These are phyloP conservation scores for Psilocybe sp. DNA, from an alignment of 768 basidiomycete species.

Conservation along the genomic window DNA sequence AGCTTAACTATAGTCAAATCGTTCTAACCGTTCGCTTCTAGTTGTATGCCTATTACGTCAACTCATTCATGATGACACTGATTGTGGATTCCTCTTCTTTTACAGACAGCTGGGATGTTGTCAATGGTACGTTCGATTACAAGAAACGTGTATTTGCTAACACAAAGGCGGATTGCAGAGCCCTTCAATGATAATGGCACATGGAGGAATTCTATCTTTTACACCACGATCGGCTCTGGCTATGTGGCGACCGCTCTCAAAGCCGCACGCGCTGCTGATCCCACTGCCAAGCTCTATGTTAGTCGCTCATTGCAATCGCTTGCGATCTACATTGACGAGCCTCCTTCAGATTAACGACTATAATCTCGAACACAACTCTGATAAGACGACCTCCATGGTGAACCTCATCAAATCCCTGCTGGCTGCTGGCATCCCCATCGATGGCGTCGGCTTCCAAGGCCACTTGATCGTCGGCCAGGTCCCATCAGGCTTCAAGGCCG, in stretches of 20 bases:
- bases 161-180: constrained; percentile 23
- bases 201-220: constrained; percentile 51
- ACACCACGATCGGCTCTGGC: constrained; percentile 41
- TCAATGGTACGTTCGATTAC: constrained; percentile 37
- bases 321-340: background rate
- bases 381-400: constrained; percentile 55
- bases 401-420: constrained; percentile 49
- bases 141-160: background rate
- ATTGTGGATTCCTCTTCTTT: too few relatives aligned
- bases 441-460: constrained; percentile 60
- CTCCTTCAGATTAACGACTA: constrained; percentile 34
- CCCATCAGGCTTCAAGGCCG: constrained; percentile 43
- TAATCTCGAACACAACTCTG: constrained; percentile 40
- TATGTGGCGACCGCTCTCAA: constrained; percentile 51
- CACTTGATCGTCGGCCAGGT: constrained; percentile 61
- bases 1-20: background rate
- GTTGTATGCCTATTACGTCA: constrained; percentile 18
- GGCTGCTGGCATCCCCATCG: constrained; percentile 47
- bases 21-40: background rate
- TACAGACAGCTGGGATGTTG: constrained; percentile 48
- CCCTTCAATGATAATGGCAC: constrained; percentile 63
- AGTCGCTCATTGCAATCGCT: constrained; percentile 1
- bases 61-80: too few relatives aligned
- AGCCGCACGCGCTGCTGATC: constrained; percentile 53
- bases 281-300: constrained; percentile 55